A percentile compares a stretch with the other conserved stretches of the same genome.
Conservation (phyloP, 805 yeast genomes). For the Ogataea paraovalis region DNA sequence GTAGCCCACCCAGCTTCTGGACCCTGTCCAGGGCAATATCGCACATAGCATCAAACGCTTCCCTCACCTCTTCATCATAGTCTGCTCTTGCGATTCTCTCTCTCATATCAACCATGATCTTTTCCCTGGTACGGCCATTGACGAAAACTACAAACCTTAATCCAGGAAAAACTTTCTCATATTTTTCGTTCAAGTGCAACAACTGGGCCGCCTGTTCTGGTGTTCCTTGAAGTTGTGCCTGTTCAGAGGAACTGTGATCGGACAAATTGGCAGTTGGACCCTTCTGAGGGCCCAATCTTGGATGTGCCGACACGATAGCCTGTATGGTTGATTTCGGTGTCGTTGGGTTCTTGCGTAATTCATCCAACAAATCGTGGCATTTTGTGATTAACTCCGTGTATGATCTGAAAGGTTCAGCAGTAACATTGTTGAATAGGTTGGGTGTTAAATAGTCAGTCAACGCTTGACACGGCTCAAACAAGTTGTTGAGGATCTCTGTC, state of each 20-base stretch:
- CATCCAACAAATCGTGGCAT: not conserved
- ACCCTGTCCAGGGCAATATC: slow-evolving; percentile 84
- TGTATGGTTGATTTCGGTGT: slow-evolving; percentile 10
- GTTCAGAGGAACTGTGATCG: slow-evolving; percentile 67
- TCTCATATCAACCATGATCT: slow-evolving; percentile 60
- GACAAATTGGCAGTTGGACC: slow-evolving; percentile 41
- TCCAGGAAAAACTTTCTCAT: slow-evolving; percentile 48
- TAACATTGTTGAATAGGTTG: slow-evolving; percentile 12
- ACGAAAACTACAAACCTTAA: slow-evolving; percentile 85
- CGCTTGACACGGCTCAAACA: slow-evolving; percentile 65
- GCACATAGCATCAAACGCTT: slow-evolving; percentile 85
- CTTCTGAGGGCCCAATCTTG: slow-evolving; percentile 67
- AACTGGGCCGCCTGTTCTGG: slow-evolving; percentile 50
- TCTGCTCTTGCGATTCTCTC: slow-evolving; percentile 54
- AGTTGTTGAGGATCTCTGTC: slow-evolving; percentile 42
- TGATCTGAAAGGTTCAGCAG: slow-evolving; percentile 16
- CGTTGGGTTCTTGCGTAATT: slow-evolving; percentile 5
- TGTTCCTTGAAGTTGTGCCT: slow-evolving; percentile 52
- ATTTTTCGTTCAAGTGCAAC: slow-evolving; percentile 48
- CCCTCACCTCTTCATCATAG: slow-evolving; percentile 49
- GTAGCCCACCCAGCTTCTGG: slow-evolving; percentile 41
- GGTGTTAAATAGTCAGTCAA: slow-evolving; percentile 34
- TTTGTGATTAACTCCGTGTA: slow-evolving; percentile 27
- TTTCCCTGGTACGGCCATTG: slow-evolving; percentile 69
- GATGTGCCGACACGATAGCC: slow-evolving; percentile 84